A percentile compares a stretch with the other conserved stretches of the same genome.
These are phyloP conservation scores for Leccinum subgranulosum DNA, from an alignment of 768 basidiomycete species.

Conservation along the genomic window DNA sequence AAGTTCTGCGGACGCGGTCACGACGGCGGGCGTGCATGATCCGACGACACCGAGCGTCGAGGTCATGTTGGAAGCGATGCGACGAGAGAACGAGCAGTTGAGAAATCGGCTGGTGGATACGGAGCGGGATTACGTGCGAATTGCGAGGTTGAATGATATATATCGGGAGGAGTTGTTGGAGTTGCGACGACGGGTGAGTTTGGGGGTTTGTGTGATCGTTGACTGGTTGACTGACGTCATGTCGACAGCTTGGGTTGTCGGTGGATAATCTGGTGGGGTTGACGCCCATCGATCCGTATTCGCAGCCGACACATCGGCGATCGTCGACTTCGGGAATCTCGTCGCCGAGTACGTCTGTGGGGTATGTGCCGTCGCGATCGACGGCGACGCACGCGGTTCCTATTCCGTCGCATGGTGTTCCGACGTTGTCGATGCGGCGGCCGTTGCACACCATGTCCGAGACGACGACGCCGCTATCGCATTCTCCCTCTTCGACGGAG, in stretches of 20 bases:
- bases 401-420: conserved; percentile 65
- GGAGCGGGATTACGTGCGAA: conserved; percentile 73
- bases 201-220: not conserved
- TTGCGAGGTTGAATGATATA: conserved; percentile 73
- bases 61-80: conserved; percentile 71
- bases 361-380: conserved; percentile 23
- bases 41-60: conserved; percentile 43
- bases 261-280: conserved; percentile 80
- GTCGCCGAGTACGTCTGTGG: conserved; percentile 28
- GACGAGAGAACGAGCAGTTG: conserved; percentile 75
- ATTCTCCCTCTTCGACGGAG: conserved; percentile 62
- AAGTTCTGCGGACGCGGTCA: not conserved
- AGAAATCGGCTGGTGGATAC: conserved; percentile 64
- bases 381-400: conserved; percentile 53
- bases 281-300: conserved; percentile 60
- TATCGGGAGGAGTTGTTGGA: conserved; percentile 85
- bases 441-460: conserved; percentile 46
- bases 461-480: conserved; percentile 60
- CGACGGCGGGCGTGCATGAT: conserved; percentile 20
- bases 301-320: conserved; percentile 68
- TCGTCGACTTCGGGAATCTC: conserved; percentile 38
- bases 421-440: conserved; percentile 65
- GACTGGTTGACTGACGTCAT: not conserved
- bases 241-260: conserved; percentile 17
- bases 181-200: conserved; percentile 66